Percentiles rank a stretch among this genome's conserved stretches.
These are phyloP conservation scores for Cladophialophora exuberans DNA, from an alignment of 2,329 filamentous ascomycete species.

Conservation along the genomic window DNA sequence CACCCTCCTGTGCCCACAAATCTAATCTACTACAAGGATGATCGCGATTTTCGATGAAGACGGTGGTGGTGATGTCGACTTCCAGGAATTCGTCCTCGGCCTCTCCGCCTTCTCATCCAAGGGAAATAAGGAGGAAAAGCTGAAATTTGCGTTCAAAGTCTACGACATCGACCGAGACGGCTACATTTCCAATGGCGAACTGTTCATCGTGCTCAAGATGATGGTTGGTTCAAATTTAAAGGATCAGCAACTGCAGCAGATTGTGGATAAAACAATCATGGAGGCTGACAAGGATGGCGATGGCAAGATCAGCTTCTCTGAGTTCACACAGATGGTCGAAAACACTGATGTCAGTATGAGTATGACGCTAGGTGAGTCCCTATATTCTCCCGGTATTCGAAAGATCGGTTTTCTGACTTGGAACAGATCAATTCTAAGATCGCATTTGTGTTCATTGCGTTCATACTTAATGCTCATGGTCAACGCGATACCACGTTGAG, in stretches of 20 bases:
- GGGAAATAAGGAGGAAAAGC: slow-evolving; percentile 98
- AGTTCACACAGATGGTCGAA: slow-evolving; percentile 99
- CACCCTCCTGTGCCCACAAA: slow-evolving; percentile 5
- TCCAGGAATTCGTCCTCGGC: slow-evolving; percentile 96
- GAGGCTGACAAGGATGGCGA: slow-evolving; percentile 95
- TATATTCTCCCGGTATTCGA: neutral
- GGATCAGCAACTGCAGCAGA: slow-evolving; percentile 97
- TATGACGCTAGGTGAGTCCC: slow-evolving; percentile 64
- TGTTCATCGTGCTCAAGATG: slow-evolving; percentile 99
- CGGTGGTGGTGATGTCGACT: slow-evolving; percentile 95
- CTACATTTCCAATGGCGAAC: slow-evolving; percentile 97
- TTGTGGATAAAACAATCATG: slow-evolving; percentile 99
- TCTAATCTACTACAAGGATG: slow-evolving; percentile 64
- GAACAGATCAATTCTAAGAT: slow-evolving; percentile 1
- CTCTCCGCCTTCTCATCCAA: slow-evolving; percentile 95
- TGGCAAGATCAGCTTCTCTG: slow-evolving; percentile 98
- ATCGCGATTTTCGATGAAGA: slow-evolving; percentile 99
- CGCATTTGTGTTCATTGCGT: too few species aligned
- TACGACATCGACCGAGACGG: slow-evolving; percentile 99
- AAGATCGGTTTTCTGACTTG: neutral
- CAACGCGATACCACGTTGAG: neutral
- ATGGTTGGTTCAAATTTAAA: slow-evolving; percentile 99
- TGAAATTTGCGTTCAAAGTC: slow-evolving; percentile 97
- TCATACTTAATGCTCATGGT: too few species aligned
- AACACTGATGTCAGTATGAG: slow-evolving; percentile 76